Evolutionary conservation across 768 basidiomycete species (phyloP).

Genomic region (Collybiopsis luxurians): DNA sequence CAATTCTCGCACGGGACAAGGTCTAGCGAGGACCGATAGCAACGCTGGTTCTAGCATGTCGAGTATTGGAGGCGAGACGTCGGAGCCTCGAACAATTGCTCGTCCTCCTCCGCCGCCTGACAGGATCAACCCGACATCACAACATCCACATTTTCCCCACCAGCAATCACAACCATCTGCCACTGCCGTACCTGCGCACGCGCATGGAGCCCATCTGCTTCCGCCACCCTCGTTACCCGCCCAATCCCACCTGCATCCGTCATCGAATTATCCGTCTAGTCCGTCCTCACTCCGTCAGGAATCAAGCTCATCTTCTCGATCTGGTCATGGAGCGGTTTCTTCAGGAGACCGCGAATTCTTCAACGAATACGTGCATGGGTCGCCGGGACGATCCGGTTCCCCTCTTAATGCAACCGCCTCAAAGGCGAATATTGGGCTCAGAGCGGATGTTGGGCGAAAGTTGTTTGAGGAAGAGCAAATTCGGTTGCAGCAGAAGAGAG

Average conservation of each 20-base stretch:
- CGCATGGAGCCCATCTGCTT: constrained; percentile 22
- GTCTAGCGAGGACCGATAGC: constrained; percentile 31
- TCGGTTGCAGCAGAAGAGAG: constrained; percentile 27
- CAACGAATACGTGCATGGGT: constrained; percentile 69
- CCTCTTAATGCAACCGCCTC: constrained; percentile 10
- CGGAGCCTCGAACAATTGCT: background rate
- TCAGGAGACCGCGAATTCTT: too few species aligned
- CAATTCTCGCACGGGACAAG: background rate
- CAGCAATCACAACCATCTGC: background rate
- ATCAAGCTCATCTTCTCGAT: constrained; percentile 7
- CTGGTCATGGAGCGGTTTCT: constrained; percentile 17
- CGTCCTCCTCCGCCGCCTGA: background rate
- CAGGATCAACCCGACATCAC: background rate
- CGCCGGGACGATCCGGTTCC: constrained; percentile 45
- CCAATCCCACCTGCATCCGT: constrained; percentile 8
- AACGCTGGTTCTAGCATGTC: constrained; percentile 44
- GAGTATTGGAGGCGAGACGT: constrained; percentile 34
- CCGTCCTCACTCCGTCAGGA: constrained; percentile 9
- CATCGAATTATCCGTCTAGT: constrained; percentile 8
- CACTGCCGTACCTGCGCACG: background rate
- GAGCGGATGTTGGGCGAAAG: constrained; percentile 63
- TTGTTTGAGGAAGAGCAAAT: constrained; percentile 71
- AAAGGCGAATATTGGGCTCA: constrained; percentile 46
- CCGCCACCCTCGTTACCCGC: constrained; percentile 30
- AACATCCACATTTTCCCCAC: background rate